Evolutionary conservation across 2,329 filamentous ascomycete species (phyloP).

Genomic region (Aspergillus sp.): DNA sequence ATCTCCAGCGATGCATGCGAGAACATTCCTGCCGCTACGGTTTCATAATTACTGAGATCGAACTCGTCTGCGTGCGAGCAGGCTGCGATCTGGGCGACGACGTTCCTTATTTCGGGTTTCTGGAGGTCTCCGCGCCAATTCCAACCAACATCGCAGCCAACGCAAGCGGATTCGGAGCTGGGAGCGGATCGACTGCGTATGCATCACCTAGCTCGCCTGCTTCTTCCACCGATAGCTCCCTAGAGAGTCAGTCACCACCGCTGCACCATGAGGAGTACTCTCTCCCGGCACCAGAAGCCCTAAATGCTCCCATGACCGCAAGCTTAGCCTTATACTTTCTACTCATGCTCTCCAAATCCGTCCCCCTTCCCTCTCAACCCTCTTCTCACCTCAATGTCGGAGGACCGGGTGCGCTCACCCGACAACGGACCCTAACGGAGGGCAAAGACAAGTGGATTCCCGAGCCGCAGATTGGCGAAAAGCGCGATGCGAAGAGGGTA

Average conservation of each 20-base stretch:
- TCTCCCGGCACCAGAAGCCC: constrained; percentile 11
- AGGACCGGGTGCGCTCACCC: constrained; percentile 56
- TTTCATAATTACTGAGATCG: constrained; percentile 95
- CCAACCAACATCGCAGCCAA: constrained; percentile 48
- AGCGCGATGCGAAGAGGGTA: constrained; percentile 58
- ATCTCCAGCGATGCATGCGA: constrained; percentile 88
- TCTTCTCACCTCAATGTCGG: constrained; percentile 62
- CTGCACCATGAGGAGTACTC: not conserved
- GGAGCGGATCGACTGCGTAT: constrained; percentile 13
- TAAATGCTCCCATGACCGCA: constrained; percentile 52
- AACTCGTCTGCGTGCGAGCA: constrained; percentile 84
- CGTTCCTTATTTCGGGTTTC: constrained; percentile 81
- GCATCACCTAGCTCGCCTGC: constrained; percentile 26
- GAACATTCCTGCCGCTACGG: constrained; percentile 91
- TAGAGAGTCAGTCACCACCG: constrained; percentile 13
- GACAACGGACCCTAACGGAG: constrained; percentile 54
- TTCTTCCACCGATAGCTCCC: constrained; percentile 30
- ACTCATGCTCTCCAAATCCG: constrained; percentile 64
- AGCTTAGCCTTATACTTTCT: constrained; percentile 63
- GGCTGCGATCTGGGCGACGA: constrained; percentile 60
- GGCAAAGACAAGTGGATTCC: constrained; percentile 63
- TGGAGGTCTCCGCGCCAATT: constrained; percentile 69
- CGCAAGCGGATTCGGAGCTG: not conserved
- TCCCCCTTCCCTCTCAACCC: constrained; percentile 56
- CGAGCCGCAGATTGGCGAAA: constrained; percentile 59